Evolutionary conservation across 805 yeast genomes (phyloP).

Genomic region (Starmerella geochares): DNA sequence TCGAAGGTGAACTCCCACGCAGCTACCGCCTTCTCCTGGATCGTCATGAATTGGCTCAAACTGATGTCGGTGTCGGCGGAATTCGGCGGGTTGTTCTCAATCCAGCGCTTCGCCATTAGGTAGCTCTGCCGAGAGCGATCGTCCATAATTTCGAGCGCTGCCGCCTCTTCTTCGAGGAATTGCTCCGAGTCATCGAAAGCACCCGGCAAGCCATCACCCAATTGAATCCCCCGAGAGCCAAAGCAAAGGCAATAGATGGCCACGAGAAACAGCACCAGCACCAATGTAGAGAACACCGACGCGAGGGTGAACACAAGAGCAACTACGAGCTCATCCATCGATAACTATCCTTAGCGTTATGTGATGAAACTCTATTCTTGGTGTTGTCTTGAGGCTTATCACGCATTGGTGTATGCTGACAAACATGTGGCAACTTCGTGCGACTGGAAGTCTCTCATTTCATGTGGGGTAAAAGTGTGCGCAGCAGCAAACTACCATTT

Average conservation of each 20-base stretch:
- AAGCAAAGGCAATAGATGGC: conserved; percentile 15
- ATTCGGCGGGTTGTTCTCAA: conserved; percentile 37
- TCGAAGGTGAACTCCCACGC: conserved; percentile 75
- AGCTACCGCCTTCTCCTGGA: conserved; percentile 76
- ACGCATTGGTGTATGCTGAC: background rate
- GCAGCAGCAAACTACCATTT: no score
- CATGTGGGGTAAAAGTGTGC: background rate
- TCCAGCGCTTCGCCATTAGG: conserved; percentile 48
- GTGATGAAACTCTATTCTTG: background rate
- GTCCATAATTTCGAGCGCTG: conserved; percentile 53
- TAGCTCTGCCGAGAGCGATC: conserved; percentile 46
- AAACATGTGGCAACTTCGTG: conserved; percentile 1
- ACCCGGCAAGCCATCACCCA: conserved; percentile 43
- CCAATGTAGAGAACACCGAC: conserved; percentile 12
- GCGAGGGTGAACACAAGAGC: conserved; percentile 14
- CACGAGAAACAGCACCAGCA: conserved; percentile 13
- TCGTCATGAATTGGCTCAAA: conserved; percentile 51
- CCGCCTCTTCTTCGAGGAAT: conserved; percentile 51
- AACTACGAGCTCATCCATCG: conserved; percentile 10
- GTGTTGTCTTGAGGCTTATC: conserved; percentile 1
- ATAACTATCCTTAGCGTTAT: background rate
- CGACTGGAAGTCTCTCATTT: background rate
- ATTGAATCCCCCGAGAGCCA: conserved; percentile 28
- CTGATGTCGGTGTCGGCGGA: conserved; percentile 36
- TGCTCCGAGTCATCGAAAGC: conserved; percentile 54